These are phyloP conservation scores for Rhizophagus prolifer DNA, from an alignment of 192 early-diverging fungal genomes.

Conservation along the genomic window DNA sequence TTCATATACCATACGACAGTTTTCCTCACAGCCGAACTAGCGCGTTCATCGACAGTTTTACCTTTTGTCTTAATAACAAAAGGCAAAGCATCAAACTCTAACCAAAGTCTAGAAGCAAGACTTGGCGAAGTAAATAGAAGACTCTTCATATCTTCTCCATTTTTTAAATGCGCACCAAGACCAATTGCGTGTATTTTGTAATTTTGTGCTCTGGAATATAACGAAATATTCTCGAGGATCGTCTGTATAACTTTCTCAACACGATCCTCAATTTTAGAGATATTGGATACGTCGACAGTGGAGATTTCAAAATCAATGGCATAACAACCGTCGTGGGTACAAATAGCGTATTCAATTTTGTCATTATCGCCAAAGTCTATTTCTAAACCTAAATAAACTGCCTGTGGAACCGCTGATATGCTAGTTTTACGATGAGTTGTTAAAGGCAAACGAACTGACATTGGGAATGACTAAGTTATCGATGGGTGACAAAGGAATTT, in stretches of 20 bases:
- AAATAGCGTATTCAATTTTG: constrained; percentile 57
- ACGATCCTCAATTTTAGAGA: background rate
- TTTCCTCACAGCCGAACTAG: constrained; percentile 72
- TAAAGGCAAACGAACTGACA: background rate
- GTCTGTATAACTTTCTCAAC: constrained; percentile 47
- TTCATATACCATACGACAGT: constrained; percentile 55
- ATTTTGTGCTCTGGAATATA: constrained; percentile 58
- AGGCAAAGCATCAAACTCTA: constrained; percentile 74
- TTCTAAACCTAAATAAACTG: constrained; percentile 57
- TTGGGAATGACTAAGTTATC: background rate
- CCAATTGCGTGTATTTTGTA: constrained; percentile 71
- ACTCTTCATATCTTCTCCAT: constrained; percentile 37
- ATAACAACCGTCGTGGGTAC: constrained; percentile 71
- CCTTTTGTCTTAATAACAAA: constrained; percentile 69
- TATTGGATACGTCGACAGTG: constrained; percentile 32
- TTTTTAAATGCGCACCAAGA: constrained; percentile 43
- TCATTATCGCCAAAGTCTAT: constrained; percentile 36
- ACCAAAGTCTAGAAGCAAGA: constrained; percentile 62
- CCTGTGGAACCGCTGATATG: constrained; percentile 35
- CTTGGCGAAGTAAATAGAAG: constrained; percentile 44
- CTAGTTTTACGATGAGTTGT: background rate
- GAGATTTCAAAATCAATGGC: constrained; percentile 60
- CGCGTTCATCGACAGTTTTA: constrained; percentile 63
- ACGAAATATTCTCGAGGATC: constrained; percentile 53
- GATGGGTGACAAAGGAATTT: background rate